Conservation (phyloP, 2,329 filamentous ascomycete genomes). For the Polychaeton citri region DNA sequence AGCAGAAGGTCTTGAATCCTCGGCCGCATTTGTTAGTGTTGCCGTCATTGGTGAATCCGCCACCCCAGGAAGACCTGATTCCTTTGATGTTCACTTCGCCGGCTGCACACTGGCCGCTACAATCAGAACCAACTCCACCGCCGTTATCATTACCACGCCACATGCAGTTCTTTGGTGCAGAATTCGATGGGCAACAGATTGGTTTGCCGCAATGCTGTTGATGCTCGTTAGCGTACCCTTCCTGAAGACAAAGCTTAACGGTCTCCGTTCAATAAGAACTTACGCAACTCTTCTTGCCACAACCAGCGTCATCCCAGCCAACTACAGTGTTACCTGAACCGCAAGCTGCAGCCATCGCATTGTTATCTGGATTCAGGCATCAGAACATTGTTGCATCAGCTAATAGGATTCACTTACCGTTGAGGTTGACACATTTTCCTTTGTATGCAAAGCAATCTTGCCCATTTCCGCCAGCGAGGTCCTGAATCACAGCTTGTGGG, state of each 20-base stretch:
- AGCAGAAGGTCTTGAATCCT: no score
- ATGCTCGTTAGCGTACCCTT: no score
- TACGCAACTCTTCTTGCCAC: slow-evolving; percentile 1
- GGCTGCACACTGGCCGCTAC: not conserved
- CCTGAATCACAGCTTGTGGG: not conserved
- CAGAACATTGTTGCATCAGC: no score
- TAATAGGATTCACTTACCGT: no score
- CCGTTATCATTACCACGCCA: slow-evolving; percentile 1
- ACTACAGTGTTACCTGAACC: not conserved
- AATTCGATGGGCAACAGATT: slow-evolving; percentile 1
- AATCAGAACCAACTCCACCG: not conserved
- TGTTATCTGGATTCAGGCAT: no score
- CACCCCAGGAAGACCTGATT: not conserved
- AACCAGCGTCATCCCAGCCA: slow-evolving; percentile 2
- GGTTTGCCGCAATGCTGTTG: slow-evolving; percentile 1
- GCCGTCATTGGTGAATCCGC: slow-evolving; percentile 2
- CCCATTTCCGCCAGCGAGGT: not conserved
- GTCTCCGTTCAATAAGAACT: no score
- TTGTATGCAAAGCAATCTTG: not conserved
- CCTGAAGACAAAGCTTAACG: no score
- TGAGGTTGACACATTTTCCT: not conserved
- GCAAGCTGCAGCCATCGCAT: not conserved
- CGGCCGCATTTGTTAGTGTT: slow-evolving; percentile 1
- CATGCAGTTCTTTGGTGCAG: not conserved
- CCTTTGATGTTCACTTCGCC: not conserved